Evolutionary conservation across 2,329 filamentous ascomycete species (phyloP).

Genomic region (Scorias spongiosa): DNA sequence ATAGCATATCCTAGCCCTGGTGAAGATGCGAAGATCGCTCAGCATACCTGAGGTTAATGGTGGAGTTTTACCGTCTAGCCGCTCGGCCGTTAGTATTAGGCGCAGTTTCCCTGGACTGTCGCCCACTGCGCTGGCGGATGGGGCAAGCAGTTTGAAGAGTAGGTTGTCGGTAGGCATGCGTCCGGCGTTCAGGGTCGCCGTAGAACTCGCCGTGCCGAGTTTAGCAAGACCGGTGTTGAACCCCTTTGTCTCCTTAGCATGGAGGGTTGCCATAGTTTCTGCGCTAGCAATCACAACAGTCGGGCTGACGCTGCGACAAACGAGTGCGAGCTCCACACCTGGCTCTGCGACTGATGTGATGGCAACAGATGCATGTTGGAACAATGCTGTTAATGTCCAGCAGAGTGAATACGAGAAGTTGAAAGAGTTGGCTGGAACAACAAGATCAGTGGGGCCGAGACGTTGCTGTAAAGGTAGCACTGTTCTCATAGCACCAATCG

Average conservation of each 20-base stretch:
- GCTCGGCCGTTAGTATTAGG: constrained; percentile 65
- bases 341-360: constrained; percentile 75
- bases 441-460: constrained; percentile 58
- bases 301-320: constrained; percentile 59
- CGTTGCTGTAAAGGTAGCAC: constrained; percentile 62
- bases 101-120: constrained; percentile 58
- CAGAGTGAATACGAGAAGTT: constrained; percentile 65
- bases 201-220: constrained; percentile 56
- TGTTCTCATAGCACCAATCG: constrained; percentile 60
- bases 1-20: constrained; percentile 67
- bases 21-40: constrained; percentile 69
- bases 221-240: constrained; percentile 46
- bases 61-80: constrained; percentile 45
- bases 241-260: constrained; percentile 43
- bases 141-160: constrained; percentile 46
- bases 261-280: constrained; percentile 52
- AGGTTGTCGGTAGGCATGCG: constrained; percentile 55
- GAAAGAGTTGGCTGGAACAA: constrained; percentile 72
- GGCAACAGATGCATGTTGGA: constrained; percentile 68
- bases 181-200: constrained; percentile 55
- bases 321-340: constrained; percentile 54
- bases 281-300: constrained; percentile 72
- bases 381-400: constrained; percentile 69
- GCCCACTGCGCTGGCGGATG: constrained; percentile 41
- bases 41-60: constrained; percentile 54